Evolutionary conservation across 495 filamentous ascomycete genomes (phyloP), one percentile per base, ranked within the genome.

Genomic region (Beverwykella pulmonaria): DNA sequence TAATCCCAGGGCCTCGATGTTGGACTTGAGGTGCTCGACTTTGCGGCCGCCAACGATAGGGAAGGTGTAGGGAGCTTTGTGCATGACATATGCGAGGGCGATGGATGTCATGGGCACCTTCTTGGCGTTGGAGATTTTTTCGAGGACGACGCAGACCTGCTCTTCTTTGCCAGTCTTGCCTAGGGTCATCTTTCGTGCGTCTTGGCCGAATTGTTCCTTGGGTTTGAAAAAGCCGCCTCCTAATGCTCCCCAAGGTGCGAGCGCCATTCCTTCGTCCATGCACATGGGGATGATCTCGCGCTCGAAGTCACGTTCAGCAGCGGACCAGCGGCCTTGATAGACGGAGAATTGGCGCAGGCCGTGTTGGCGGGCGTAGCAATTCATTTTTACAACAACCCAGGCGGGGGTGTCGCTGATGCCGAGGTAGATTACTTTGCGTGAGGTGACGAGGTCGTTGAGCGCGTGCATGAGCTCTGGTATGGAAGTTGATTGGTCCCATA

Each of bases 51-150:
- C 90, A 23, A 91, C 81, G 57, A 93, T 86, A 9, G 90, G 90
- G 75, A 91, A 92, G 25, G 91, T 88, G 67, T 92, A 88, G 0
- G 89, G 86, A 14, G 87, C 79, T 75, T 92, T 92, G 73, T 84
- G 81, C 74, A 87, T 82, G 5, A 92, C 86, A 74, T 92, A 92
- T 2, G 90, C 89, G 55, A 92, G 74, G 1, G 90, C 90, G 41
- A 92, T 67, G 50, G 66, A 71, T 0, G 78, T 79, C 19, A 84
- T 68, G 1, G 69, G 58, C 12, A 78, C 82, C 4, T 77, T 78
- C 68, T 86, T 85, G 52, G 71, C 74, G 5, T 81, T 79, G 0
- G 86, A 86, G 25, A 91, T 75, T 9, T 78, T 74, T 60, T 90
- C 88, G 12, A 92, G 78, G 0, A 79, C 81, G 30, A 74, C 63